A percentile compares a stretch with the other conserved stretches of the same genome.
phyloP scores from a whole-genome alignment of 163 green algal species.

The Scenedesmus sp. region DNA sequence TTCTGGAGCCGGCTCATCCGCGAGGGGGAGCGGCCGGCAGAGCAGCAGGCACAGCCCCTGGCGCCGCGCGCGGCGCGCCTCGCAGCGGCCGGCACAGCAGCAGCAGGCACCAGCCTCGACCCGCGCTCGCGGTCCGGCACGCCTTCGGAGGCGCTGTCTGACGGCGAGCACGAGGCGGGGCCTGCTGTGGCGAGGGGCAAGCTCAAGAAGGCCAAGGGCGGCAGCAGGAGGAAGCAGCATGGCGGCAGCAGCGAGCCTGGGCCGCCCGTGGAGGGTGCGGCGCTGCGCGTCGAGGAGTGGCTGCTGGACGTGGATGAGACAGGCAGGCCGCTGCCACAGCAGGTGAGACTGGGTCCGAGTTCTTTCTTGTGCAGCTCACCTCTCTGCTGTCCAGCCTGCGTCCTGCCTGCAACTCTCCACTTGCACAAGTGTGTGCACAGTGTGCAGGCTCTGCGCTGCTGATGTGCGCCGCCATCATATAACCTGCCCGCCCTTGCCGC shows the following conservation, averaged over 20 bases:
- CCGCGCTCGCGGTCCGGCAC: neutral
- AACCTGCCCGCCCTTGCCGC: neutral
- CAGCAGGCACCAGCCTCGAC: neutral
- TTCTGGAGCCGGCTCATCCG: constrained; percentile 82
- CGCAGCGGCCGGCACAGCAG: neutral
- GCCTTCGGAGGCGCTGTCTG: neutral
- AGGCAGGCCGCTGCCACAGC: constrained; percentile 40
- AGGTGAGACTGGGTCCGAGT: neutral
- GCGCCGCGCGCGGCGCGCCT: constrained; percentile 57
- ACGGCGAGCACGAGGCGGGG: constrained; percentile 22
- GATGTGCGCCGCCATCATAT: neutral
- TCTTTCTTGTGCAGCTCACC: neutral
- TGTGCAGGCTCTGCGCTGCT: neutral
- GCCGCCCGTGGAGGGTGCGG: constrained; percentile 76
- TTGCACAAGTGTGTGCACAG: neutral
- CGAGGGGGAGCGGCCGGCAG: constrained; percentile 61
- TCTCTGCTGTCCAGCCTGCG: neutral
- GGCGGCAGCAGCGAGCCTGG: constrained; percentile 66
- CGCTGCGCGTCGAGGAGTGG: constrained; percentile 80
- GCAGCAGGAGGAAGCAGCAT: neutral
- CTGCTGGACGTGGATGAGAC: constrained; percentile 68
- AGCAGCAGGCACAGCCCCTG: constrained; percentile 44
- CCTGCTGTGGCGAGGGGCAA: constrained; percentile 2
- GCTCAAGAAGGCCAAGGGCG: constrained; percentile 19
- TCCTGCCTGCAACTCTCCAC: neutral